Evolutionary conservation across 2,329 filamentous ascomycete species (phyloP), one percentile per base, ranked within the genome.

Genomic region (Diaporthe citri): DNA sequence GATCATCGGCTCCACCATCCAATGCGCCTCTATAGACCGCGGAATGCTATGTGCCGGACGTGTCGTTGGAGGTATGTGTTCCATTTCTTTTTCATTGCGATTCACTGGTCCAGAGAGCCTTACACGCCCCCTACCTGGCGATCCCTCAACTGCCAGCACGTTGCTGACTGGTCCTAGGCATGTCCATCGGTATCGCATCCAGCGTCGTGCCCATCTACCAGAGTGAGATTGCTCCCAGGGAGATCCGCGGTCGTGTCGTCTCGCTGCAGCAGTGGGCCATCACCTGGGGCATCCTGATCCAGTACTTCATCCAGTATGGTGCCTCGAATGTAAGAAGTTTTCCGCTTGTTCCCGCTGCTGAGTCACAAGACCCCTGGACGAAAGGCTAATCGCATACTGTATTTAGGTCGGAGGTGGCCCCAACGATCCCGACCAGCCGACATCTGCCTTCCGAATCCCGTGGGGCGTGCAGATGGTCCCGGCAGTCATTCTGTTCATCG

Each of bases 171-270:
- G 13, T 6, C 17, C n/a, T 31, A 77, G 94, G 94, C 52, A 80
- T 95, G 78, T 92, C 91, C 72, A 92, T 95, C 72, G 94, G 94
- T 76, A 94, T 95, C 78, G 91, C 90, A 77, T 94, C 92, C 41
- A 91, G 92, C 10, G 86, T 94, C 78, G 93, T 94, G 1, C 92
- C 92, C 0, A 89, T 94, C 25, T 94, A 94, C 81, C 90, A 93
- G 77, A 88, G 91, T 67, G 93, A 94, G 81, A 86, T 94, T 25
- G 92, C 87, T 0, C 87, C 88, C 22, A 89, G 88, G 78, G 87
- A 89, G 77, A 88, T 88, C 66, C 86, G 89, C 72, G 91, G 91
- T 7, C 86, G 90, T 17, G 88, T 93, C 3, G 90, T 93, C 20
- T 89, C 88, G 5, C 83, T 93, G 6, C 92, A 94, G 79, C 92